phyloP scores from a whole-genome alignment of 139 green algal genomes.

The Picochlorum sp. region DNA sequence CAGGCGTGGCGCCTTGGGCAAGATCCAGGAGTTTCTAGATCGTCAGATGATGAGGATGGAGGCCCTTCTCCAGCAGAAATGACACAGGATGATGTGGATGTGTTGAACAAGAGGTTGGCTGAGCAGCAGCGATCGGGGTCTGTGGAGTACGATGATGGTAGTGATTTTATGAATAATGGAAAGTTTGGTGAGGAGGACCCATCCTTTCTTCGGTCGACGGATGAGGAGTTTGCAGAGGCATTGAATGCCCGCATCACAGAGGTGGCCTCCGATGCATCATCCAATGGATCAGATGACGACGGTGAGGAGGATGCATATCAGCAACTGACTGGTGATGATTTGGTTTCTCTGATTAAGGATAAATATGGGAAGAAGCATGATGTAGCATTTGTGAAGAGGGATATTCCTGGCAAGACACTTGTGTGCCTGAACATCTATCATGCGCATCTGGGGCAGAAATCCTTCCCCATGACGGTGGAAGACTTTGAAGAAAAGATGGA shows the following conservation, averaged over 20 bases:
- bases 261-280: not conserved
- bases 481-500: slow-evolving; percentile 41
- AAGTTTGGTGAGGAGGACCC: not conserved
- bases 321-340: slow-evolving; percentile 8
- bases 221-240: slow-evolving; percentile 24
- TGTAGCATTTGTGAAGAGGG: slow-evolving; percentile 27
- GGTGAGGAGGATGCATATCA: not conserved
- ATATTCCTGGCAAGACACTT: slow-evolving; percentile 26
- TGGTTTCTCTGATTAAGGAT: slow-evolving; percentile 12
- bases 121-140: not conserved
- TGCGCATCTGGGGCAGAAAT: slow-evolving; percentile 30
- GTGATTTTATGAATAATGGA: not conserved
- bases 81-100: slow-evolving; percentile 18
- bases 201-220: slow-evolving; percentile 19
- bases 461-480: slow-evolving; percentile 36
- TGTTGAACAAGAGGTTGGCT: slow-evolving; percentile 21
- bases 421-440: slow-evolving; percentile 24
- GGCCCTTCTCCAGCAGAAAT: not conserved
- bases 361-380: slow-evolving; percentile 34
- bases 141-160: not conserved
- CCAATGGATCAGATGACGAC: not conserved
- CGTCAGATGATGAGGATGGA: not conserved
- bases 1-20: slow-evolving; percentile 5
- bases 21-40: not conserved
- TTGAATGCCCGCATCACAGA: slow-evolving; percentile 22